Evolutionary conservation across 2,329 filamentous ascomycete species (phyloP), one percentile per base, ranked within the genome.

Genomic region (Hortaea werneckii): DNA sequence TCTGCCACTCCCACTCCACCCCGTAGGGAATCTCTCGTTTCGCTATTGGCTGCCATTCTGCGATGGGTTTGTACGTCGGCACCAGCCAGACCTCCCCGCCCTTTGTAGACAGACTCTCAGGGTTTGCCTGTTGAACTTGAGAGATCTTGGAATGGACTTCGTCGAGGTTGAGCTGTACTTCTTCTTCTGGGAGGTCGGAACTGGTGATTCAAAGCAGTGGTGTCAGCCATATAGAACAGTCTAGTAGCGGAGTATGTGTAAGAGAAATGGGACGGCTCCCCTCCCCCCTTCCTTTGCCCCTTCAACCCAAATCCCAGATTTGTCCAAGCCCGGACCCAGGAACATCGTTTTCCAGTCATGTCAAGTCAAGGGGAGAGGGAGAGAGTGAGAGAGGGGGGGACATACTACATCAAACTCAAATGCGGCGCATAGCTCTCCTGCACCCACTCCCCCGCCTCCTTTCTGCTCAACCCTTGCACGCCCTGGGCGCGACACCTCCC

Each of bases 51-150:
- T 42, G 44, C 67, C 67, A 70, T 26, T 66, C 53, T 13, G 55
- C 46, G 44, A 68, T 66, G 6, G 59, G 50, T 39, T 56, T 58
- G 45, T 63, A 58, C 0, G 67, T 70, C 1, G 60, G 59, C 6
- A 69, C 66, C 5, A 70, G 58, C 44, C 68, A 66, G 11, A 70
- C 55, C 41, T 49, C 51, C 2, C 65, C 67, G 3, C 66, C 66
- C 35, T 44, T 48, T 20, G 50, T 44, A 2, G 48, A 45, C 1
- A 34, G 57, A 41, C 8, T 56, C 12, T 34, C 43, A 1, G 45
- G 44, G 11, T 38, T 12, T 54, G 38, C 51, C 41, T 26, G 37
- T 13, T 39, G 11, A 8, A 13, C 37, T 6, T 39, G 10, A 3
- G 8, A 13, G 8, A 39, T 26, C 13, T n/a, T 20, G 10, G 11